phyloP scores from a whole-genome alignment of 2,329 filamentous ascomycete genomes.

The Penicillium sp. region DNA sequence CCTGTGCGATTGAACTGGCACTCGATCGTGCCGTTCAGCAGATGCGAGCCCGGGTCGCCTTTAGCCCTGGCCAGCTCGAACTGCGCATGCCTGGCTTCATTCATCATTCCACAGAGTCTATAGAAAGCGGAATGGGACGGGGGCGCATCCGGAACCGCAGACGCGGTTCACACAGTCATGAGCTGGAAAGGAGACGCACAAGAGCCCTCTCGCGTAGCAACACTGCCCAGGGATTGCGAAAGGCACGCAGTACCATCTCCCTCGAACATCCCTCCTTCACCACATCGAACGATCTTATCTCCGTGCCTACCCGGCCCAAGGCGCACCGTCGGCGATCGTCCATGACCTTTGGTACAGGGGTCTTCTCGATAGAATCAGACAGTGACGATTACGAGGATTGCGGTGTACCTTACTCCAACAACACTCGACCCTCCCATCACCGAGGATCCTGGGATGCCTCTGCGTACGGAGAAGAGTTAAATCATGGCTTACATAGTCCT shows the following conservation, averaged over 20 bases:
- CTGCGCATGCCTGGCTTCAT: conserved; percentile 26
- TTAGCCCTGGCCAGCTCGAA: conserved; percentile 38
- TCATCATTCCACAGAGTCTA: conserved; percentile 26
- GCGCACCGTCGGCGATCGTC: conserved; percentile 28
- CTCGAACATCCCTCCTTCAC: conserved; percentile 26
- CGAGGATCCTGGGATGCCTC: conserved; percentile 25
- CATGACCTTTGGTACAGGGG: conserved; percentile 21
- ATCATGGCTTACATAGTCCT: conserved; percentile 20
- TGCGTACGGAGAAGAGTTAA: conserved; percentile 7
- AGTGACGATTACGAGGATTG: conserved; percentile 33
- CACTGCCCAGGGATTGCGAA: conserved; percentile 21
- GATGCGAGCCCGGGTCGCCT: conserved; percentile 48
- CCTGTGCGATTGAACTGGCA: conserved; percentile 86
- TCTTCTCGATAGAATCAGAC: conserved; percentile 27
- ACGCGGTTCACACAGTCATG: conserved; percentile 41
- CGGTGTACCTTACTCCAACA: conserved; percentile 13
- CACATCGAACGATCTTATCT: conserved; percentile 20
- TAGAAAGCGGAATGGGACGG: conserved; percentile 33
- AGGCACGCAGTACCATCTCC: conserved; percentile 32
- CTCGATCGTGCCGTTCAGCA: conserved; percentile 56
- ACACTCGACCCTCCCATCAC: conserved; percentile 6
- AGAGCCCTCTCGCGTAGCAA: conserved; percentile 18
- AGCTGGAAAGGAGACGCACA: conserved; percentile 33
- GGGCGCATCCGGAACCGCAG: conserved; percentile 34
- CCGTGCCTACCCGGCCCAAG: conserved; percentile 14